Conservation (phyloP, 495 filamentous ascomycete genomes). For the Elasticomyces elasticus region DNA sequence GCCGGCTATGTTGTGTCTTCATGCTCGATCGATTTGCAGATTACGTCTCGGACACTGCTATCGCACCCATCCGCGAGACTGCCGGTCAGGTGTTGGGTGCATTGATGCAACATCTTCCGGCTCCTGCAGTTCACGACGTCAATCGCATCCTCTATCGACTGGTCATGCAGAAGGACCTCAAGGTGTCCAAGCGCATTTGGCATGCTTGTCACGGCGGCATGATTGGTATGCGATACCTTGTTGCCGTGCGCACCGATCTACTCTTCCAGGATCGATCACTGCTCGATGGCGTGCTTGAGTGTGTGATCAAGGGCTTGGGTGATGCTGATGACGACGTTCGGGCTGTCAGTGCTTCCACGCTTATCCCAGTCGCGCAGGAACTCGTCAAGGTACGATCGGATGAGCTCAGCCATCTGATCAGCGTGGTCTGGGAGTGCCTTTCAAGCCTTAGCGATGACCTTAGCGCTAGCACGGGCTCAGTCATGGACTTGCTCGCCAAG, state of each 20-base stretch:
- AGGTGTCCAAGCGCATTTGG: conserved; percentile 59
- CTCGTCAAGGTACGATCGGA: conserved; percentile 73
- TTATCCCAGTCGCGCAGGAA: conserved; percentile 90
- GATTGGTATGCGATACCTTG: conserved; percentile 89
- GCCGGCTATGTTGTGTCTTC: conserved; percentile 83
- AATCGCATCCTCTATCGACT: conserved; percentile 75
- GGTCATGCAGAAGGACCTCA: conserved; percentile 80
- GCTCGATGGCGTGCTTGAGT: conserved; percentile 83
- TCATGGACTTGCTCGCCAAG: conserved; percentile 95
- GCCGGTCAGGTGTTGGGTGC: conserved; percentile 93
- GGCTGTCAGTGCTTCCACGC: conserved; percentile 88
- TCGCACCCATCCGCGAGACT: conserved; percentile 91
- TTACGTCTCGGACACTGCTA: conserved; percentile 93
- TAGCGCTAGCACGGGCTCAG: conserved; percentile 90
- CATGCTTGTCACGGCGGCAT: conserved; percentile 96
- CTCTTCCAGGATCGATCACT: conserved; percentile 70
- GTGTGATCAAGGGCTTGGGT: conserved; percentile 88
- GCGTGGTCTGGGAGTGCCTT: conserved; percentile 94
- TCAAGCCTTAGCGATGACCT: conserved; percentile 92
- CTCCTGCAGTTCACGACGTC: conserved; percentile 63
- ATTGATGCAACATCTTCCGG: conserved; percentile 67
- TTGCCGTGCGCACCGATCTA: conserved; percentile 86
- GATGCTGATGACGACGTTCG: conserved; percentile 93
- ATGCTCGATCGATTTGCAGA: conserved; percentile 97
- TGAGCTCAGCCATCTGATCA: conserved; percentile 69